These are phyloP conservation scores for Otatea glauca DNA, from an alignment of 176 grass and related monocot species.

Conservation along the genomic window DNA sequence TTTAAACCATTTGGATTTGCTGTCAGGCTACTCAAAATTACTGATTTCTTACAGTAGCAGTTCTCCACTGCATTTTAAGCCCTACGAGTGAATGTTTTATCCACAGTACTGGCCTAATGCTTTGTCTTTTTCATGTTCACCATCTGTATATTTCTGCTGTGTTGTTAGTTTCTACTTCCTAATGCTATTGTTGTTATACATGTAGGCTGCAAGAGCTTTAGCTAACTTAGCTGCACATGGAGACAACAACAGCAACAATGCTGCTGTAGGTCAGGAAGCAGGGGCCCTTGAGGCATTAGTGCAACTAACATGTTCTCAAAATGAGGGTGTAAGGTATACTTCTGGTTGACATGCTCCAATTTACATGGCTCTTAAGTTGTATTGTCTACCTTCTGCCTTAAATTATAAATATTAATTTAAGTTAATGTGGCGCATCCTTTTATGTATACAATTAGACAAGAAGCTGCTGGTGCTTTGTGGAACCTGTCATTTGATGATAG, in stretches of 20 bases:
- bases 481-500: constrained; percentile 99
- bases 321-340: constrained; percentile 96
- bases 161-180: constrained; percentile 47
- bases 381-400: constrained; percentile 29
- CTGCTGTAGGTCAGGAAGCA: constrained; percentile 93
- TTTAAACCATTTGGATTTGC: constrained; percentile 33
- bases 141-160: not conserved
- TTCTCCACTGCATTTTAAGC: constrained; percentile 18
- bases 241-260: constrained; percentile 96
- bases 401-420: constrained; percentile 32
- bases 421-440: constrained; percentile 32
- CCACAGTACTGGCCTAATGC: not conserved
- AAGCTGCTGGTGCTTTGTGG: constrained; percentile 99
- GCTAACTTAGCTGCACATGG: constrained; percentile 99
- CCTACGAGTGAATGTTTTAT: constrained; percentile 18
- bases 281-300: constrained; percentile 96
- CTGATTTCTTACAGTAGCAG: constrained; percentile 31
- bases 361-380: constrained; percentile 27
- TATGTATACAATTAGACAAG: constrained; percentile 71
- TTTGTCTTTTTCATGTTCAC: constrained; percentile 32
- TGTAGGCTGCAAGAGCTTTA: constrained; percentile 93
- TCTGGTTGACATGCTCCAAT: constrained; percentile 24
- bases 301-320: constrained; percentile 92
- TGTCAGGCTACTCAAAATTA: constrained; percentile 17
- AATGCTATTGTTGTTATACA: constrained; percentile 32